These are phyloP conservation scores for Ustilago xerochloae DNA, from an alignment of 1,284 basidiomycete genomes.

Conservation along the genomic window DNA sequence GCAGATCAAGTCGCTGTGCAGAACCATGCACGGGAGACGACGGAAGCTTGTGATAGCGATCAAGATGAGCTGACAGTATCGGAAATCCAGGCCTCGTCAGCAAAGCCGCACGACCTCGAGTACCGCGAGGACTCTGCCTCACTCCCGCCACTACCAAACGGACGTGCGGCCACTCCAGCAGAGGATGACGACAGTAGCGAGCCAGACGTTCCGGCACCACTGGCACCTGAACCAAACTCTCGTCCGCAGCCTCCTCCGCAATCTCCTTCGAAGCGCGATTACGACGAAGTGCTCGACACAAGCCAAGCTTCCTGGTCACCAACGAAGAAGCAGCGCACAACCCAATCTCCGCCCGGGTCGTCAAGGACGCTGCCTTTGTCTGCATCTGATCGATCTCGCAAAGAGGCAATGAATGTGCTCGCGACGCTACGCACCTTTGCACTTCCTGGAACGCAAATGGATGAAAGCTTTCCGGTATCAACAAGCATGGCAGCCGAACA, in stretches of 20 bases:
- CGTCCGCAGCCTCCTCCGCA: neutral
- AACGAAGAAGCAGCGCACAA: conserved; percentile 13
- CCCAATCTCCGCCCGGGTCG: neutral
- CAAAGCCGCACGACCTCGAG: conserved; percentile 11
- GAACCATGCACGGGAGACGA: neutral
- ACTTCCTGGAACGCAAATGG: conserved; percentile 12
- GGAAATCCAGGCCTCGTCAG: neutral
- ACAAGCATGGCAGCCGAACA: conserved; percentile 7
- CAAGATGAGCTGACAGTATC: neutral
- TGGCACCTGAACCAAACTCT: neutral
- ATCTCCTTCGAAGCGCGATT: conserved; percentile 35
- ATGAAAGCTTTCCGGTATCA: conserved; percentile 10
- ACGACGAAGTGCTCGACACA: conserved; percentile 40
- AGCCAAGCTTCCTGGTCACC: conserved; percentile 32
- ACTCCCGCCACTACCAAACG: neutral
- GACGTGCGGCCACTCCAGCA: neutral
- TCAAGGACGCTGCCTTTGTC: neutral
- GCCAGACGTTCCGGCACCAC: conserved; percentile 12
- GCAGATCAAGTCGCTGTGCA: neutral
- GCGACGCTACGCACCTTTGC: conserved; percentile 18
- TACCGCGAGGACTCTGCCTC: conserved; percentile 25
- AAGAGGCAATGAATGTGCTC: conserved; percentile 7
- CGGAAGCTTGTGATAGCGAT: conserved; percentile 2
- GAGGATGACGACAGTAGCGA: conserved; percentile 23
- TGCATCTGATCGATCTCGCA: neutral